Evolutionary conservation across 371 early-diverging fungal genomes (phyloP).

Genomic region (Mucor racemosus): DNA sequence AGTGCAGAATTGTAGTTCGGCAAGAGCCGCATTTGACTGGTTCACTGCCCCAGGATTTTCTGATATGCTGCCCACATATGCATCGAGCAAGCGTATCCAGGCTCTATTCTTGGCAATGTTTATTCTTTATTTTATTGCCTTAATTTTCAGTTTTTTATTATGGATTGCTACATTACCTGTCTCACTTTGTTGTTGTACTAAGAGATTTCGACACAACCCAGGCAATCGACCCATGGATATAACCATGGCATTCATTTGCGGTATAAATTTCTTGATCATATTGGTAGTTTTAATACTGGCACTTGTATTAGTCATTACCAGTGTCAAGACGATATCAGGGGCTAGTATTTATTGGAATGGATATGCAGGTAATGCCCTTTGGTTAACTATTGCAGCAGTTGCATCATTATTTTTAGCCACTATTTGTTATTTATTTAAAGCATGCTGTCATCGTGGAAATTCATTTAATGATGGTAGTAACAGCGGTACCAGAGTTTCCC

Average conservation of each 20-base stretch:
- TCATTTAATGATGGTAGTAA: not conserved
- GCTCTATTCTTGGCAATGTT: constrained; percentile 38
- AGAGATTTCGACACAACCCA: constrained; percentile 14
- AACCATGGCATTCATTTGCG: constrained; percentile 19
- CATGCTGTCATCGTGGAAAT: constrained; percentile 7
- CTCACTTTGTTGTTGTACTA: constrained; percentile 13
- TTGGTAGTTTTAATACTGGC: constrained; percentile 31
- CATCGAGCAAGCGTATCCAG: constrained; percentile 6
- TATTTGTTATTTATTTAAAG: constrained; percentile 11
- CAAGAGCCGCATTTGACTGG: constrained; percentile 39
- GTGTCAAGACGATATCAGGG: constrained; percentile 16
- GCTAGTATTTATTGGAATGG: constrained; percentile 28
- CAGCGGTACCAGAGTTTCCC: not conserved
- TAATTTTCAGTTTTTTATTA: constrained; percentile 33
- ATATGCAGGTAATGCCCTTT: constrained; percentile 35
- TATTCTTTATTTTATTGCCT: constrained; percentile 33
- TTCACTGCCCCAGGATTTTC: constrained; percentile 31
- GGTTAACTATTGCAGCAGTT: constrained; percentile 36
- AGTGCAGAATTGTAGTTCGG: constrained; percentile 14
- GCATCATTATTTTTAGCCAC: constrained; percentile 20
- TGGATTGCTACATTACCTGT: constrained; percentile 34
- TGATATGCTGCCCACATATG: constrained; percentile 20
- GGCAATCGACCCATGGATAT: constrained; percentile 6
- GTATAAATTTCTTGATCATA: constrained; percentile 32
- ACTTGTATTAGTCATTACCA: constrained; percentile 26